Evolutionary conservation across 257 asterid species (phyloP).

Genomic region (Nicotiana obtusifolia): DNA sequence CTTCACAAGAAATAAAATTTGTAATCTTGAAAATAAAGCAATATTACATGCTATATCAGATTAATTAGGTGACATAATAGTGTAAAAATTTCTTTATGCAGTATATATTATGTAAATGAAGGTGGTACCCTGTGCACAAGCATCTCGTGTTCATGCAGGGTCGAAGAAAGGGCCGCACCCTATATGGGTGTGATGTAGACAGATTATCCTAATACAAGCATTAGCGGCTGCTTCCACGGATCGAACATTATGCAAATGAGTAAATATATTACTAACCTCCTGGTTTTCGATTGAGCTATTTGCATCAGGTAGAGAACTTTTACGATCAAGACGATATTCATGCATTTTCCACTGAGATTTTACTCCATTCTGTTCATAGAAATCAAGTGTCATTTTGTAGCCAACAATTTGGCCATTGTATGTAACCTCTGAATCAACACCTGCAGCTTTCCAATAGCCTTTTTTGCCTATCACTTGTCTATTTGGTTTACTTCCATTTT

Average conservation of each 20-base stretch:
- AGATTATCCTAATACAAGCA: too few species aligned
- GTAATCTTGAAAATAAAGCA: too few species aligned
- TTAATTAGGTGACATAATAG: too few species aligned
- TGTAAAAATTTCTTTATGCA: too few species aligned
- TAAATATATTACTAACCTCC: not conserved
- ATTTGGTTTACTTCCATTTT: slow-evolving; percentile 10
- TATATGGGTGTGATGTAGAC: too few species aligned
- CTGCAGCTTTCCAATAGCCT: slow-evolving; percentile 26
- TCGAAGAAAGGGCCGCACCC: too few species aligned
- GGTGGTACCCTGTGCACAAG: too few species aligned
- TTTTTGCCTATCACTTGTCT: not conserved
- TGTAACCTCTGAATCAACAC: not conserved
- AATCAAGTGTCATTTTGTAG: slow-evolving; percentile 12
- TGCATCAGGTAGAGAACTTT: not conserved
- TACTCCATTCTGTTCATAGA: not conserved
- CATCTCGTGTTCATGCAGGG: too few species aligned
- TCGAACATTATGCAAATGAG: not conserved
- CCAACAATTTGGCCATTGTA: not conserved
- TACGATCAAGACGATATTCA: slow-evolving; percentile 2
- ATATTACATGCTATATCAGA: too few species aligned
- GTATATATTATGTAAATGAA: too few species aligned
- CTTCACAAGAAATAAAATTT: too few species aligned
- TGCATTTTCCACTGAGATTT: slow-evolving; percentile 27
- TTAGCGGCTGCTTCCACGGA: too few species aligned
- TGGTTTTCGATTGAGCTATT: not conserved